phyloP scores from a whole-genome alignment of 495 filamentous ascomycete species.

The Saxophila tyrrhenica region DNA sequence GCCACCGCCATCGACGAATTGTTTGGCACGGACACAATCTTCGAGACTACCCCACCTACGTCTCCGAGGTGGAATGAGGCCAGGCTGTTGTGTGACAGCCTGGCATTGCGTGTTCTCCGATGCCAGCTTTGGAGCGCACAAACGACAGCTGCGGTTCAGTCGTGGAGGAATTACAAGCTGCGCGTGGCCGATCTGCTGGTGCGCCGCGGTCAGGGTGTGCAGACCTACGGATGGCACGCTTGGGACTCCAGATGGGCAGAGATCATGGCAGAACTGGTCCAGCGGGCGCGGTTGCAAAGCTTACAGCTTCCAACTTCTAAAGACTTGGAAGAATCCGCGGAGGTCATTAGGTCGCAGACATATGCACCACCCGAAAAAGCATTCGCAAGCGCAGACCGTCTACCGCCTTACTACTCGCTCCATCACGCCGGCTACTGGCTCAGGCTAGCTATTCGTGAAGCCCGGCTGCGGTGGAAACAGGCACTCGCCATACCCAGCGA shows the following conservation, averaged over 20 bases:
- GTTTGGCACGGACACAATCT: conserved; percentile 59
- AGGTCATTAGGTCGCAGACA: conserved; percentile 18
- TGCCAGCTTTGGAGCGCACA: conserved; percentile 68
- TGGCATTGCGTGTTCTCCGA: conserved; percentile 66
- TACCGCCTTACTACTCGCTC: conserved; percentile 66
- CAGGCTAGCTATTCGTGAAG: conserved; percentile 54
- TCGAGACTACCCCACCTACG: conserved; percentile 81
- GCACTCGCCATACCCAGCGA: conserved; percentile 63
- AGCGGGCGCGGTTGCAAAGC: conserved; percentile 6
- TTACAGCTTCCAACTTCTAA: background rate
- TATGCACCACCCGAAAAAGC: conserved; percentile 59
- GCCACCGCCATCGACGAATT: conserved; percentile 74
- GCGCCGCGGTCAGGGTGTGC: conserved; percentile 67
- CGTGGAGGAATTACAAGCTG: conserved; percentile 62
- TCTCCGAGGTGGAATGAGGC: conserved; percentile 77
- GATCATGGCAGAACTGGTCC: conserved; percentile 68
- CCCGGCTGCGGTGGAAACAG: conserved; percentile 44
- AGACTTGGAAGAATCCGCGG: background rate
- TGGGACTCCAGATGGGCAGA: conserved; percentile 78
- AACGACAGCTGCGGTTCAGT: conserved; percentile 59
- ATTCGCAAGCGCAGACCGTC: conserved; percentile 47
- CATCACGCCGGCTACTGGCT: conserved; percentile 89
- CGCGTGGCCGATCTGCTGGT: conserved; percentile 65
- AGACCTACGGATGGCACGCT: conserved; percentile 75
- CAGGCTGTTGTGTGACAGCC: conserved; percentile 64